A percentile compares a stretch with the other conserved stretches of the same genome.
These are phyloP conservation scores for Pseudomonodictys pantanalensis DNA, from an alignment of 495 filamentous ascomycete species.

Conservation along the genomic window DNA sequence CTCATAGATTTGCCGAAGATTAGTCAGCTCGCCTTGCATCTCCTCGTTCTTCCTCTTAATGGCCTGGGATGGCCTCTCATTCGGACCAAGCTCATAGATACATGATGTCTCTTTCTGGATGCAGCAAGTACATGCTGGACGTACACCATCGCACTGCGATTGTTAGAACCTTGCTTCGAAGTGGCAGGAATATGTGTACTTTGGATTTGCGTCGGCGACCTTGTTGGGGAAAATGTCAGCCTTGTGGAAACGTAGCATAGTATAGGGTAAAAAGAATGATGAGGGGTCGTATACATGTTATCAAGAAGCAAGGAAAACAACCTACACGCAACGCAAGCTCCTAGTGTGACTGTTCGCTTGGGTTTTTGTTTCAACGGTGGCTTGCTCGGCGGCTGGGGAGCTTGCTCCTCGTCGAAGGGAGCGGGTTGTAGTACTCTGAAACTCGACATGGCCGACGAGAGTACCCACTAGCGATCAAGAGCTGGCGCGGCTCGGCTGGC, in stretches of 20 bases:
- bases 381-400: constrained; percentile 5
- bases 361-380: constrained; percentile 21
- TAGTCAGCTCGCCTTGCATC: constrained; percentile 26
- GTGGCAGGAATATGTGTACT: background rate
- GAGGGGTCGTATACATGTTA: no score
- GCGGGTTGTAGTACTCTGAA: constrained; percentile 26
- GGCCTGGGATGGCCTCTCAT: constrained; percentile 27
- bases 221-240: no score
- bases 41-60: constrained; percentile 32
- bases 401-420: constrained; percentile 18
- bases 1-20: constrained; percentile 26
- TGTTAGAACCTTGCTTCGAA: background rate
- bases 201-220: constrained; percentile 27
- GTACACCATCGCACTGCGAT: constrained; percentile 22
- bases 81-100: constrained; percentile 23
- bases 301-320: background rate
- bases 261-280: no score
- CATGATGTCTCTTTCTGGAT: constrained; percentile 24
- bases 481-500: no score
- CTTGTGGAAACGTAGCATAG: no score
- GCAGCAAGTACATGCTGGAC: constrained; percentile 26
- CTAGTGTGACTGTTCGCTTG: constrained; percentile 26
- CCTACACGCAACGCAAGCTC: constrained; percentile 21
- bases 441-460: constrained; percentile 14
- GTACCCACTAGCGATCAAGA: background rate